Evolutionary conservation across 306 rosid genomes (phyloP), one percentile per base, ranked within the genome.

Genomic region (Corylus heterophylla): DNA sequence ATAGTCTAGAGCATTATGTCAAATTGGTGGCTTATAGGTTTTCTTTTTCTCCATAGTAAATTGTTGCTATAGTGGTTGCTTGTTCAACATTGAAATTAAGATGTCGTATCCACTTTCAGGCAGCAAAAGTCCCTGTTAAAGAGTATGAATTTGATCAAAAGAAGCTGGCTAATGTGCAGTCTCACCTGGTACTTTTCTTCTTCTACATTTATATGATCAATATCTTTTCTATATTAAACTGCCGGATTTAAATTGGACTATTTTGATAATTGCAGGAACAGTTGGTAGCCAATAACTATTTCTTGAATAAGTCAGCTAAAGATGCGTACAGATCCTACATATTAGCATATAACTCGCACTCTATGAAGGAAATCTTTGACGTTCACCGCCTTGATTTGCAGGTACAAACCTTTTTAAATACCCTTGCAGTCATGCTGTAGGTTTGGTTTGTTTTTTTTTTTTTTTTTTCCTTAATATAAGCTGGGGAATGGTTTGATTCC

Each of bases 291-390:
- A 81, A 67, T 50, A 90, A 86, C 75, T 91, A 95, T 86, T 88
- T 92, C 88, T 85, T 95, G 89, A 86, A 90, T 81, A 48, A 69
- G 76, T 73, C 92, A 47, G 97, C 98, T 62, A 95, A 90, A 82
- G 98, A 91, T 16, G 98, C 98, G 63, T 95, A 92, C 81, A 83
- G 97, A 74, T 87, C 98, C 55, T 95, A 91, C 78, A 59, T 95
- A 56, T 83, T 91, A 82, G 89, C 97, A 54, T 95, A 92, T 72
- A 91, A 95, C 79, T 86, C 98, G 67, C 98, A 95, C 84, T 89
- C 98, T 14, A 95, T 92, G 98, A 95, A 92, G 81, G 98, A 92
- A 63, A 92, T 90, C 68, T 95, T 92, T 83, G 91, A 95, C 22
- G 98, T 92, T 71, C 98, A 95, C 74, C 90, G 87, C 78, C 94